Evolutionary conservation across 139 green algal genomes (phyloP).

Genomic region (Astrephomene gubernaculifera): DNA sequence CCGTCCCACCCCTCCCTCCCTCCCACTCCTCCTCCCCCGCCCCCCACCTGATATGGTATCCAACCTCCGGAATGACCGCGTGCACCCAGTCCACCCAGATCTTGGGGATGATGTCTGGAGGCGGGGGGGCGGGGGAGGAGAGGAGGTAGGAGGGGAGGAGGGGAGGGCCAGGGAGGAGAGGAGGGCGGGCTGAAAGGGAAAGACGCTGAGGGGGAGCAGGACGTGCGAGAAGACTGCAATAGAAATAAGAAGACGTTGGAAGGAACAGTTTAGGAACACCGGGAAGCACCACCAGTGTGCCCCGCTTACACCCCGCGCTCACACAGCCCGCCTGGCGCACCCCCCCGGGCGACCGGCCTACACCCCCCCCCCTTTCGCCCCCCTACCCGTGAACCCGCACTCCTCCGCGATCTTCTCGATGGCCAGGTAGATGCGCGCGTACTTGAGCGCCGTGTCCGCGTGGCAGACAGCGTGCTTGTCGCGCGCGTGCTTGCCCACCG

Average conservation of each 20-base stretch:
- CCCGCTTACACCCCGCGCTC: too few relatives aligned
- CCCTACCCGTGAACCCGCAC: slow-evolving; percentile 47
- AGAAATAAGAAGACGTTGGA: too few relatives aligned
- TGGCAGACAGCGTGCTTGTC: slow-evolving; percentile 20
- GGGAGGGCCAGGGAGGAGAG: not conserved
- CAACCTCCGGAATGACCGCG: slow-evolving; percentile 52
- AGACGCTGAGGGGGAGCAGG: too few relatives aligned
- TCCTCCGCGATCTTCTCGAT: slow-evolving; percentile 55
- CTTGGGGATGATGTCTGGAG: slow-evolving; percentile 56
- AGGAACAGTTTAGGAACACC: too few relatives aligned
- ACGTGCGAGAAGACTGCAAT: too few relatives aligned
- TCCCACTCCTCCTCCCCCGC: not conserved
- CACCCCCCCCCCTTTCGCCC: not conserved
- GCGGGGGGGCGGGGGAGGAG: not conserved
- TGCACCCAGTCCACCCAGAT: slow-evolving; percentile 58
- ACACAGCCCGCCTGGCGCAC: too few relatives aligned
- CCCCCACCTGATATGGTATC: slow-evolving; percentile 57
- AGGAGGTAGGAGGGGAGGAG: not conserved
- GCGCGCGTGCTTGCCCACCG: slow-evolving; percentile 44
- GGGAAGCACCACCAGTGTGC: too few relatives aligned
- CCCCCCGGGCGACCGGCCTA: too few relatives aligned
- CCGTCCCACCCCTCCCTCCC: not conserved
- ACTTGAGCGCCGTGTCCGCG: slow-evolving; percentile 29
- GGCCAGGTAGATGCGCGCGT: slow-evolving; percentile 51
- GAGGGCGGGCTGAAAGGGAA: too few relatives aligned